Conservation (phyloP, 441 rosid genomes). For the Aquilaria agallochum region DNA sequence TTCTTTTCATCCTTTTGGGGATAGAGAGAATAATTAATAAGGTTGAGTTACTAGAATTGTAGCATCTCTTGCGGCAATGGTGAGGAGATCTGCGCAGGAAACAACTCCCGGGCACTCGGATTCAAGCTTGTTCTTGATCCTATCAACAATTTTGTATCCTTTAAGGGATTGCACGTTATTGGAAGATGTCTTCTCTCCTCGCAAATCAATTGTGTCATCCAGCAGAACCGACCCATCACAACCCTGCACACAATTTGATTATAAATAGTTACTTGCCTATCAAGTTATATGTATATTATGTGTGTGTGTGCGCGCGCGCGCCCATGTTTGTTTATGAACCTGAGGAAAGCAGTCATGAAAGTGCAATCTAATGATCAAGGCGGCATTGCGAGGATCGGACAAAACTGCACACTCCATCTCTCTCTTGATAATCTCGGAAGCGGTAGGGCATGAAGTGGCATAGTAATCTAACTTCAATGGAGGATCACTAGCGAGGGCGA, state of each 20-base stretch:
- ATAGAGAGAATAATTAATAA: not conserved
- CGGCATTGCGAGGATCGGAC: conserved; percentile 80
- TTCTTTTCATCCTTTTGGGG: too few relatives aligned
- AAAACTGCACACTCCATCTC: conserved; percentile 83
- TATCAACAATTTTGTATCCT: conserved; percentile 68
- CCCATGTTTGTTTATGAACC: conserved; percentile 28
- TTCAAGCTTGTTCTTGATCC: conserved; percentile 85
- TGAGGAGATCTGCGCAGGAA: conserved; percentile 92
- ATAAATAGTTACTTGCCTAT: too few relatives aligned
- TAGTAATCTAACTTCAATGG: conserved; percentile 68
- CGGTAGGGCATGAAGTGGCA: conserved; percentile 59
- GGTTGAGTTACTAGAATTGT: conserved; percentile 52
- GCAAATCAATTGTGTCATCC: conserved; percentile 60
- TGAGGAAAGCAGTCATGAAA: conserved; percentile 95
- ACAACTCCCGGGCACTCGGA: conserved; percentile 85
- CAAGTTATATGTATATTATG: not conserved
- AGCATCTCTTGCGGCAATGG: conserved; percentile 92
- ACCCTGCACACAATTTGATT: conserved; percentile 37
- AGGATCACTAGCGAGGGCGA: conserved; percentile 41
- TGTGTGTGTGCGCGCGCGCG: not conserved
- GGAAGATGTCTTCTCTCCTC: conserved; percentile 77
- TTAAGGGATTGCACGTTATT: conserved; percentile 45
- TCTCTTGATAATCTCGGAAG: conserved; percentile 52
- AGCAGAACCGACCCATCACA: conserved; percentile 86
- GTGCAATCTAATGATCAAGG: conserved; percentile 64